Evolutionary conservation across 176 grass and related monocot genomes (phyloP), one percentile per base, ranked within the genome.

Genomic region (Carex pumila): DNA sequence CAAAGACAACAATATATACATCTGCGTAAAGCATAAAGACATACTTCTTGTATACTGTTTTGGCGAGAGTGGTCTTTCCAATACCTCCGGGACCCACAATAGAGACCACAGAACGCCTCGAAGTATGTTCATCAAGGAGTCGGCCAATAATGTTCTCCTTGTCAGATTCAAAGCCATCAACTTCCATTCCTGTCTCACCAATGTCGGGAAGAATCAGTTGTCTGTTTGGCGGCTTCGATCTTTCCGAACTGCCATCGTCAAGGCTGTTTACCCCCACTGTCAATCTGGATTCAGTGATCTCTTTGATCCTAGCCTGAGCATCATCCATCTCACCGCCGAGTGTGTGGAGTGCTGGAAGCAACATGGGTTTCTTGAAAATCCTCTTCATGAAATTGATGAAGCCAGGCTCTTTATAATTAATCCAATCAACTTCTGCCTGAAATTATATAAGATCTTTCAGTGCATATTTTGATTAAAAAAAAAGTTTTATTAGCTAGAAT

Each of bases 61-160:
- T 21, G 1, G 86, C 79, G 29, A 87, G 66, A 31, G 86, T 87
- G 2, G 80, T 83, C 58, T 87, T 87, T 34, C 86, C 86, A 29
- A 87, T 62, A 10, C 86, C 86, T 12, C 54, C 86, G 8, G 79
- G 80, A 36, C 86, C 86, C 12, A 87, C 79, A 43, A 87, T 75
- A 62, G 65, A 77, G 3, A 87, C 66, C 13, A 83, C 65, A 19
- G 79, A 58, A 61, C 79, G 67, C 17, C 56, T 49, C 0, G 12
- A 13, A 12, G 7, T 87, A 17, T 31, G 12, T 22, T 37, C 25
- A 74, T 83, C 18, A 1, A 87, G 31, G 22, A 87, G 65, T 63
- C 45, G 32, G 0, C 15, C 6, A 15, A 87, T 75, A 5, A 87
- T 64, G 4, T 21, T 50, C 2, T 37, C 25, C 55, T 37, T 77